Percentiles rank a stretch among this genome's conserved stretches.
phyloP scores from a whole-genome alignment of 352 stramenopile genomes.

The Pythium graminicola region DNA sequence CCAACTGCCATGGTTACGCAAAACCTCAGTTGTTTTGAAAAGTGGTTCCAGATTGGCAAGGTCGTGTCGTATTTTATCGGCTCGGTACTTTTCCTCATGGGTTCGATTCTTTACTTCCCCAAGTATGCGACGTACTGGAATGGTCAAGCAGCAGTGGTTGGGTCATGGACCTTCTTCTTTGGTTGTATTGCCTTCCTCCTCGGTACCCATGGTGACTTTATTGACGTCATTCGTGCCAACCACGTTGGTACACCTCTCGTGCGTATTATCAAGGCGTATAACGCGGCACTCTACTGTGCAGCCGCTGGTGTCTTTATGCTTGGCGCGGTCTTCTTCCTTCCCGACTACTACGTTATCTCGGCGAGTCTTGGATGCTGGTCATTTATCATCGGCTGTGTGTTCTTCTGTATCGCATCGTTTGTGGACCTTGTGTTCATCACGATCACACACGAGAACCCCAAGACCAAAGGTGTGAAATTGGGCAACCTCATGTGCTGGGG shows the following conservation, averaged over 20 bases:
- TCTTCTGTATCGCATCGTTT: conserved; percentile 54
- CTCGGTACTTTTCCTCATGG: conserved; percentile 63
- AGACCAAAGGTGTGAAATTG: conserved; percentile 39
- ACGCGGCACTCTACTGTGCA: conserved; percentile 54
- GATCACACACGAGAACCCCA: conserved; percentile 50
- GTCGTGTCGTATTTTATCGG: conserved; percentile 52
- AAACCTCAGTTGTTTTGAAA: conserved; percentile 29
- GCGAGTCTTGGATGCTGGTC: conserved; percentile 64
- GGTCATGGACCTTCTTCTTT: conserved; percentile 61
- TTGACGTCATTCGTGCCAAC: conserved; percentile 58
- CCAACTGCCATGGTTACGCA: conserved; percentile 7
- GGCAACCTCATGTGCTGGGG: conserved; percentile 54
- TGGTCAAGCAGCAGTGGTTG: conserved; percentile 54
- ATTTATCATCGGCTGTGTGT: conserved; percentile 64
- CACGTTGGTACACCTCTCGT: conserved; percentile 33
- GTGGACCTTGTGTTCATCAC: conserved; percentile 60
- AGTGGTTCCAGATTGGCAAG: conserved; percentile 45
- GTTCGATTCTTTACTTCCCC: conserved; percentile 79
- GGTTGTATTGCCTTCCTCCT: conserved; percentile 64
- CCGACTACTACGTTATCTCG: conserved; percentile 58
- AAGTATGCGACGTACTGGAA: conserved; percentile 57
- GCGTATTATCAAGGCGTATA: conserved; percentile 56
- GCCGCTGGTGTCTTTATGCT: conserved; percentile 68
- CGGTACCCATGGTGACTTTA: conserved; percentile 66
- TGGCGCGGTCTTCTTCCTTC: conserved; percentile 74